Conservation (phyloP, 2,329 filamentous ascomycete species). For the Aspergillus chevalieri region DNA sequence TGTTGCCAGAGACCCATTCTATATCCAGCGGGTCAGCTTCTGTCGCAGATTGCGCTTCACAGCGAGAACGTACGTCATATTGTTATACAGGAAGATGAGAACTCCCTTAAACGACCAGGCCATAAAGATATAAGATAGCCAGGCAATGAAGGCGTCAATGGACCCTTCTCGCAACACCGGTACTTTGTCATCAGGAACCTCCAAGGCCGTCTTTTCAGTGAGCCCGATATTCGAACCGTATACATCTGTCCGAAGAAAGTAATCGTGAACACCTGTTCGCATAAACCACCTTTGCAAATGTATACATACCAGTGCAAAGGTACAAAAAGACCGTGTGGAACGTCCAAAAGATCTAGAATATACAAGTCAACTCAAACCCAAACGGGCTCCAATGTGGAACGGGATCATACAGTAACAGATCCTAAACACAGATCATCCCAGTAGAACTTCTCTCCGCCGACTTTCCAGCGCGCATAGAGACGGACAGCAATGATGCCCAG, state of each 20-base stretch:
- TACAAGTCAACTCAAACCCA: background rate
- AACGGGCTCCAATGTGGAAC: background rate
- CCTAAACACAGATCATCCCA: constrained; percentile 13
- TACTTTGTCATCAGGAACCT: constrained; percentile 9
- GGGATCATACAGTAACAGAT: constrained; percentile 6
- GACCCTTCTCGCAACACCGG: constrained; percentile 4
- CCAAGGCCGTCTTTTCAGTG: constrained; percentile 5
- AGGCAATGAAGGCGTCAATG: constrained; percentile 12
- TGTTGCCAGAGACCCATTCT: constrained; percentile 14
- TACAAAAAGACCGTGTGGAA: constrained; percentile 11
- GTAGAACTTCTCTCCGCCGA: constrained; percentile 8
- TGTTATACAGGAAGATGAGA: constrained; percentile 11
- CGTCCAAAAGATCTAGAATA: constrained; percentile 11
- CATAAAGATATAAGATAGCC: constrained; percentile 13
- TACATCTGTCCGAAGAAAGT: constrained; percentile 5
- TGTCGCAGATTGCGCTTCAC: background rate
- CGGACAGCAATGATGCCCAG: constrained; percentile 11
- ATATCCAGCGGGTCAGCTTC: background rate
- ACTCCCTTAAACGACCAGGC: constrained; percentile 15
- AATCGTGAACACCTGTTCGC: background rate
- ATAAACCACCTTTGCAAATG: background rate
- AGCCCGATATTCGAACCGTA: constrained; percentile 12
- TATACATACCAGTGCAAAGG: constrained; percentile 7
- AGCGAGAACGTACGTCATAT: constrained; percentile 10
- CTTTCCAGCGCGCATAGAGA: constrained; percentile 12